phyloP scores from a whole-genome alignment of 2,329 filamentous ascomycete genomes.

The Aurifilum marmelostoma region DNA sequence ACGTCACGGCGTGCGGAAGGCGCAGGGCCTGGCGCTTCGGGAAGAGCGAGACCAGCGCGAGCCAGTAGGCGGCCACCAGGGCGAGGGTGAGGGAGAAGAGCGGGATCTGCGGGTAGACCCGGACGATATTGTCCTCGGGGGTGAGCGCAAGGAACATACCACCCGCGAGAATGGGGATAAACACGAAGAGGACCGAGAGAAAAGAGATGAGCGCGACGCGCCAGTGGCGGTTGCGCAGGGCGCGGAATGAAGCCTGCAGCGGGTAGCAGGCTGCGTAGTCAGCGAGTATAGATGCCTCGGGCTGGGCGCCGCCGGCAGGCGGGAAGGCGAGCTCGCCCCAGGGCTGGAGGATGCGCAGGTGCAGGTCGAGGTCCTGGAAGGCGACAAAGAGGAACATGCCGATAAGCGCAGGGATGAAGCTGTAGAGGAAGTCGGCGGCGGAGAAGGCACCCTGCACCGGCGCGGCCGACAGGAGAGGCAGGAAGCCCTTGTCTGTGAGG shows the following conservation, averaged over 20 bases:
- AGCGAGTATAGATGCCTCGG: constrained; percentile 66
- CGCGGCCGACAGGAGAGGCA: constrained; percentile 65
- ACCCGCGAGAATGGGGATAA: constrained; percentile 69
- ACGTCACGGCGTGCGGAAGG: constrained; percentile 74
- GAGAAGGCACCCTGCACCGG: constrained; percentile 72
- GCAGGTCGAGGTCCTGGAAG: constrained; percentile 69
- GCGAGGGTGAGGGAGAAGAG: constrained; percentile 74
- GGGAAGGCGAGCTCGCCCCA: constrained; percentile 63
- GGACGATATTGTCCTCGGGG: constrained; percentile 51
- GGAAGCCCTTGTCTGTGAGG: constrained; percentile 68
- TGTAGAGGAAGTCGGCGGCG: constrained; percentile 84
- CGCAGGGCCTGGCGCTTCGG: constrained; percentile 63
- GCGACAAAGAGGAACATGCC: constrained; percentile 69
- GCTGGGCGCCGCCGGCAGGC: constrained; percentile 59
- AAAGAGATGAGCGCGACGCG: constrained; percentile 65
- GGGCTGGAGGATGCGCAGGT: constrained; percentile 67
- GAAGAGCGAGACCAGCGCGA: constrained; percentile 64
- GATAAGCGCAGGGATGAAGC: constrained; percentile 70
- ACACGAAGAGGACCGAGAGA: constrained; percentile 60
- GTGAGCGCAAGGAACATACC: constrained; percentile 77
- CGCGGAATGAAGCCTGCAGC: constrained; percentile 60
- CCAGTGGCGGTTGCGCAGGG: constrained; percentile 64
- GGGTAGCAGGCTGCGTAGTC: constrained; percentile 73
- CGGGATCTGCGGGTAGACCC: constrained; percentile 73
- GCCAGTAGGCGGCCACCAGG: constrained; percentile 70